phyloP scores from a whole-genome alignment of 129 eudicot genomes.

The Helichrysum umbraculigerum region DNA sequence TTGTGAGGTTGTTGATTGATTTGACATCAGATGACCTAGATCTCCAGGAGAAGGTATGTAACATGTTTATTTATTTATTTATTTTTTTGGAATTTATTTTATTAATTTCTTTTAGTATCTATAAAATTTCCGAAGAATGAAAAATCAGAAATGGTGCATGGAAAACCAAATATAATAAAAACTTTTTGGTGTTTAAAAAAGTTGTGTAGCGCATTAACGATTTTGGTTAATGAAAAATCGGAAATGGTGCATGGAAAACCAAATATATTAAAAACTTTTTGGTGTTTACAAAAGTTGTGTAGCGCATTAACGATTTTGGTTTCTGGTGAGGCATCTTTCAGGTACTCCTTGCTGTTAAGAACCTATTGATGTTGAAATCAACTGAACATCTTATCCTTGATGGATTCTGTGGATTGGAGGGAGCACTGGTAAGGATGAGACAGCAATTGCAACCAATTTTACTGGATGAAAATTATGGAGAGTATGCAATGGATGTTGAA shows the following conservation, averaged over 20 bases:
- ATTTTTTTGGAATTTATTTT: no score
- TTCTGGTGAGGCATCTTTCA: conserved; percentile 27
- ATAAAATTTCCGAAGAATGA: background rate
- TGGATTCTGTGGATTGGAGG: conserved; percentile 69
- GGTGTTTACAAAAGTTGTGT: background rate
- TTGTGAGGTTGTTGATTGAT: conserved; percentile 67
- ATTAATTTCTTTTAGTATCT: background rate
- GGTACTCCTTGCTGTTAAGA: conserved; percentile 75
- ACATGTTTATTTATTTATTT: background rate
- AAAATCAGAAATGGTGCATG: background rate
- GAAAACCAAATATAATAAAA: background rate
- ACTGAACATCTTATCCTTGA: conserved; percentile 47
- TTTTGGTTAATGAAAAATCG: background rate
- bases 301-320: conserved; percentile 3
- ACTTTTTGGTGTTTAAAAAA: background rate
- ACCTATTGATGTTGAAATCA: conserved; percentile 55
- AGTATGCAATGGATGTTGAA: conserved; percentile 71
- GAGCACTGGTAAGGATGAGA: conserved; percentile 60
- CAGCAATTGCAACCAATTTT: conserved; percentile 49
- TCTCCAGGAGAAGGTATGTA: conserved; percentile 85
- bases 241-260: background rate
- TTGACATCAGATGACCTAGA: conserved; percentile 61
- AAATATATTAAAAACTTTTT: background rate
- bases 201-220: conserved; percentile 1
- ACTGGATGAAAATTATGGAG: conserved; percentile 45